A percentile compares a stretch with the other conserved stretches of the same genome.
Evolutionary conservation across 805 yeast genomes (phyloP).

Genomic region (Jamesozyma piceae): DNA sequence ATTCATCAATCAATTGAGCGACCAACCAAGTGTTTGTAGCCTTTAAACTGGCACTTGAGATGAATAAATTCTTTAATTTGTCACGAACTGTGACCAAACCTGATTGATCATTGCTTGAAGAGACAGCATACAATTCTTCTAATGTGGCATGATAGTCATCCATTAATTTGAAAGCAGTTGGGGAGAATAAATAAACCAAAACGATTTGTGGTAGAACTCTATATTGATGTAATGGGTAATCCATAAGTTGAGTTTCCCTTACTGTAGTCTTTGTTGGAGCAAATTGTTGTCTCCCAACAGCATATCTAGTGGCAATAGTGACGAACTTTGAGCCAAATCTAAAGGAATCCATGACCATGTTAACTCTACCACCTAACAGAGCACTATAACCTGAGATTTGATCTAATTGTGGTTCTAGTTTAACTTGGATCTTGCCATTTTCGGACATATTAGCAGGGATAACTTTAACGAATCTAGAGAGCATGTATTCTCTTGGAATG

Average conservation of each 20-base stretch:
- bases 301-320: slow-evolving; percentile 82
- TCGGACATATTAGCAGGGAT: slow-evolving; percentile 45
- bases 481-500: slow-evolving; percentile 76
- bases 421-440: slow-evolving; percentile 39
- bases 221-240: slow-evolving; percentile 83
- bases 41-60: slow-evolving; percentile 78
- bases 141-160: slow-evolving; percentile 42
- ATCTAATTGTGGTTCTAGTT: slow-evolving; percentile 61
- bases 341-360: slow-evolving; percentile 80
- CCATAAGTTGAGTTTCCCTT: slow-evolving; percentile 54
- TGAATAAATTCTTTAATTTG: slow-evolving; percentile 67
- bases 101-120: slow-evolving; percentile 32
- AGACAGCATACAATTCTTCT: slow-evolving; percentile 43
- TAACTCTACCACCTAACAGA: slow-evolving; percentile 77
- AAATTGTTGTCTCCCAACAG: slow-evolving; percentile 85
- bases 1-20: slow-evolving; percentile 71
- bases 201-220: slow-evolving; percentile 81
- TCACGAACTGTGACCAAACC: slow-evolving; percentile 30
- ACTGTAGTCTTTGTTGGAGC: slow-evolving; percentile 31
- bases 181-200: slow-evolving; percentile 63
- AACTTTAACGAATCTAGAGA: slow-evolving; percentile 70
- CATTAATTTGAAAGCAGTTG: slow-evolving; percentile 58
- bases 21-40: slow-evolving; percentile 86
- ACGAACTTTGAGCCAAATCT: slow-evolving; percentile 69
- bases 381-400: slow-evolving; percentile 80